Base-by-base conservation (phyloP, 2,329 filamentous ascomycete species). In the Aspergillus sp. region DNA sequence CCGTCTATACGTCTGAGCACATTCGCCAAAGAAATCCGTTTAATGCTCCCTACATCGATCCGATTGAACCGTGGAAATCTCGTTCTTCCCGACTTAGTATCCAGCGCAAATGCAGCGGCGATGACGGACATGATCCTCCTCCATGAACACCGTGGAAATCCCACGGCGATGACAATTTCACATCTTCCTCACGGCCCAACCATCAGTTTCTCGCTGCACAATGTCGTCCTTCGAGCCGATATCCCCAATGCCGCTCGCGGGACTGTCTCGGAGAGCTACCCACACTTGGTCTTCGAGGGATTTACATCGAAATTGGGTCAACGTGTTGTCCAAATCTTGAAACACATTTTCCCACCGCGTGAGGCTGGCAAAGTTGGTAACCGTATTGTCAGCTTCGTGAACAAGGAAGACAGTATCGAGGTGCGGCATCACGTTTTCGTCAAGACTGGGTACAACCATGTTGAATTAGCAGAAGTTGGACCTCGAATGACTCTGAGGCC, bases 401-500 rank as follows among this genome's bases (percentile, higher is more conserved):
- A 95, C 60, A 87, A 93, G 46, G 90, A 95, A 56, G 82, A 85
- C 56, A 81, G 75, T 51, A 94, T 97, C 45, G 91, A 98, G 70
- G 86, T 98, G 41, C 81, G 93, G 3, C 89, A 95, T 66, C 86
- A 90, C 66, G 90, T 98, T 2, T 98, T 96, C 64, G 91, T 98
- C 15, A 85, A 88, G 66, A 97, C 93, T 0, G 86, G 88, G 1
- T 93, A 91, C 63, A 84, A 95, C 63, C 88, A 85, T 49, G 88
- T 97, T 2, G 90, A 95, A 68, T 71, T 95, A 59, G 85, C 87
- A 12, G 90, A 95, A 67, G 89, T 95, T 44, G 90, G 91, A 0
- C 93, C 93, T 1, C 79, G 93, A 49, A 95, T 97, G 88, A 95
- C 90, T n/a, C 93, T 97, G 89, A 79, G 89, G 57, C 75, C 90